phyloP scores from a whole-genome alignment of 352 stramenopile species.

The Globisporangium carolinianum region DNA sequence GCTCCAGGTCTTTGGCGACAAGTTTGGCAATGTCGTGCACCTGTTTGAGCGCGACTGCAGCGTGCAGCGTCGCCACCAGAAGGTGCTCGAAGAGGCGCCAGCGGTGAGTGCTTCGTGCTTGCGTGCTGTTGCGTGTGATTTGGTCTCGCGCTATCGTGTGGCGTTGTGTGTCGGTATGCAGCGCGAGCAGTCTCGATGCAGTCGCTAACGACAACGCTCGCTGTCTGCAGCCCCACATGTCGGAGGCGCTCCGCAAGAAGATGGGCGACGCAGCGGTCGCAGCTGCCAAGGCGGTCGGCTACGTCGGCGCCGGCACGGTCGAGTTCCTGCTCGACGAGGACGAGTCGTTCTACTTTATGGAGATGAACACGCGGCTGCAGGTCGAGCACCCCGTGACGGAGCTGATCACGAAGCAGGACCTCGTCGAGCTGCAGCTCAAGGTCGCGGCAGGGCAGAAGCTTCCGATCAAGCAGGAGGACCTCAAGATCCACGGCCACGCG shows the following conservation, averaged over 20 bases:
- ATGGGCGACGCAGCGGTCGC: conserved; percentile 87
- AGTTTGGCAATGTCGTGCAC: conserved; percentile 84
- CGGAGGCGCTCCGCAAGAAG: conserved; percentile 67
- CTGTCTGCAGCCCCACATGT: conserved; percentile 58
- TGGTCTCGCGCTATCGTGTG: too few species aligned
- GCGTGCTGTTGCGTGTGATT: not conserved
- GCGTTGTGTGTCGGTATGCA: not conserved
- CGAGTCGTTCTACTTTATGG: conserved; percentile 94
- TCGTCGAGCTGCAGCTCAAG: conserved; percentile 93
- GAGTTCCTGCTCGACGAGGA: conserved; percentile 91
- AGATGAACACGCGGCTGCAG: conserved; percentile 96
- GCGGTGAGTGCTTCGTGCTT: conserved; percentile 41
- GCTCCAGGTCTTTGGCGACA: conserved; percentile 91
- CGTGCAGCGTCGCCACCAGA: conserved; percentile 90
- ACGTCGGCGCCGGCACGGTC: conserved; percentile 90
- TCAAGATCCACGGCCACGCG: conserved; percentile 85
- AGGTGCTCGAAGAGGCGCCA: conserved; percentile 92
- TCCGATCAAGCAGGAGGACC: conserved; percentile 83
- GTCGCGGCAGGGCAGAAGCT: conserved; percentile 89
- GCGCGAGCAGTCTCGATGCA: not conserved
- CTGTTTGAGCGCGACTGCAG: conserved; percentile 90
- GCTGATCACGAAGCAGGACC: conserved; percentile 83
- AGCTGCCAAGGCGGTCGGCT: conserved; percentile 87
- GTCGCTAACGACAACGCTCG: not conserved
- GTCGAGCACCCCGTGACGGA: conserved; percentile 92